Evolutionary conservation across 2,329 filamentous ascomycete genomes (phyloP), one percentile per base, ranked within the genome.

Genomic region (Fusarium redolens): DNA sequence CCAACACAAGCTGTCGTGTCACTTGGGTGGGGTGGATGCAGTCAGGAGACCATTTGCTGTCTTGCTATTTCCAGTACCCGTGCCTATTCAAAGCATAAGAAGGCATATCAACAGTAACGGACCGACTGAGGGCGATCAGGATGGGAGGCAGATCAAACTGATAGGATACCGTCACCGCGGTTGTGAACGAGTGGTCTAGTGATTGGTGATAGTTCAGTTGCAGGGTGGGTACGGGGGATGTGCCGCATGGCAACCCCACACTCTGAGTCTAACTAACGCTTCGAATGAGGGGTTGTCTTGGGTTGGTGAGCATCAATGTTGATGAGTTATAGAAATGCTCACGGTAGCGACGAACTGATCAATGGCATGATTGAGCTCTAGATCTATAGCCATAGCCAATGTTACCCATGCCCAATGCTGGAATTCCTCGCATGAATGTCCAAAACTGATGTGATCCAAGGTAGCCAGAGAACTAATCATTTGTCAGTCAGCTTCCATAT

Each of bases 91-190:
- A 72, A 69, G 47, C 41, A 68, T 33, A 30, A 33, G 64, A 30
- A 35, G 15, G 41, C 59, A 59, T 65, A 41, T 60, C 56, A 38
- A 64, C 56, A 60, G 72, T 56, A 78, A 79, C 78, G 78, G 78
- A 69, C 78, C 78, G 78, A 79, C 73, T 79, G 64, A 68, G 43
- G 66, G 57, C 64, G 68, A 71, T 65, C 61, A 45, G 57, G 62
- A 70, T 56, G 64, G 68, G 65, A 67, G 56, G 65, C 54, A 65
- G 52, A 70, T 57, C 65, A 58, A 72, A 69, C 59, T 78, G 78
- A 78, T 78, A 78, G 78, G 77, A 77, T 78, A 78, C 77, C 75
- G 65, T 67, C 67, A 61, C 63, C 62, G 48, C 71, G 77, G 77
- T 78, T 79, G 75, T 66, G 61, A 56, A 51, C 63, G 65, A 66